Conservation (phyloP, 768 basidiomycete species). For the Amanita brunnescens region DNA sequence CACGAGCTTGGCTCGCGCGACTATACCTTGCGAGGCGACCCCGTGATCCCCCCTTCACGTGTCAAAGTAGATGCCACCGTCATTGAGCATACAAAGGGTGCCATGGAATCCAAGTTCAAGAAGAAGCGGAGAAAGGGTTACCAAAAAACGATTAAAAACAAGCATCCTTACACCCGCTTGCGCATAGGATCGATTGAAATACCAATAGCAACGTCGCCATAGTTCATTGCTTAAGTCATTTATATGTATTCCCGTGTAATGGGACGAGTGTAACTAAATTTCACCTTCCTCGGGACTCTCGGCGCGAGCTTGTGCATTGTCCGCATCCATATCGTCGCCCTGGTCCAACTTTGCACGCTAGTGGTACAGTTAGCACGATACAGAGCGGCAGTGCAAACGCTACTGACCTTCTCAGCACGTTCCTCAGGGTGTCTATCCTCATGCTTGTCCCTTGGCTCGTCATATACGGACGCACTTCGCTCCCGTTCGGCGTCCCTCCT, state of each 20-base stretch:
- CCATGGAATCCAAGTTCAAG: conserved; percentile 88
- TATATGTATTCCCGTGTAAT: conserved; percentile 1
- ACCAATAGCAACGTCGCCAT: conserved; percentile 18
- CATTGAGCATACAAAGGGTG: conserved; percentile 94
- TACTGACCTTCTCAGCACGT: conserved; percentile 56
- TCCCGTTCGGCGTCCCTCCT: conserved; percentile 26
- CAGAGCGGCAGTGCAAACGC: conserved; percentile 9
- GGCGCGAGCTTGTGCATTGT: conserved; percentile 38
- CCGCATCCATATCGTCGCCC: conserved; percentile 33
- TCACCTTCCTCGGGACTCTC: conserved; percentile 88
- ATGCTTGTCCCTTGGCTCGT: conserved; percentile 44
- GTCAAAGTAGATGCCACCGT: conserved; percentile 83
- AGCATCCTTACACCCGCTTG: conserved; percentile 93
- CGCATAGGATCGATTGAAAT: conserved; percentile 75
- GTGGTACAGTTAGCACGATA: conserved; percentile 5
- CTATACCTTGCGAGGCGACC: conserved; percentile 80
- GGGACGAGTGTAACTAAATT: conserved; percentile 36
- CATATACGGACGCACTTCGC: conserved; percentile 24
- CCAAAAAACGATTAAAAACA: conserved; percentile 86
- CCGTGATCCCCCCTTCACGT: conserved; percentile 52
- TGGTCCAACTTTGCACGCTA: conserved; percentile 49
- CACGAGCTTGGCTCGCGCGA: conserved; percentile 95
- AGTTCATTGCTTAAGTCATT: conserved; percentile 12
- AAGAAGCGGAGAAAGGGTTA: conserved; percentile 99
- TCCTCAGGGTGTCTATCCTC: conserved; percentile 45